Conservation (phyloP, 257 asterid genomes). For the Solanum gandarillasii region DNA sequence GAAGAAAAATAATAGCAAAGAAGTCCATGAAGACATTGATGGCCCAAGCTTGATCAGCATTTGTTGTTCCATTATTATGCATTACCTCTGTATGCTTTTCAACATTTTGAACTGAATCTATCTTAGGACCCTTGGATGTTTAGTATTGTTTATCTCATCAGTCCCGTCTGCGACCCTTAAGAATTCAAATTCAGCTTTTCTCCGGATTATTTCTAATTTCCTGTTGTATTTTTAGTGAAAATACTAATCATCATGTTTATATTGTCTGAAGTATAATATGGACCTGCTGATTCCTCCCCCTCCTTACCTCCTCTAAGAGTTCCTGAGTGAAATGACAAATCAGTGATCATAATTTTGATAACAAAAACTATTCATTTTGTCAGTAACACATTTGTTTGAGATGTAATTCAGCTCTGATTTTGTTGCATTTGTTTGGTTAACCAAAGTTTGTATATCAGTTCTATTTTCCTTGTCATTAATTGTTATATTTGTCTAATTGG, state of each 20-base stretch:
- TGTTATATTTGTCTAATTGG: not conserved
- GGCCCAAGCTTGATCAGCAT: not conserved
- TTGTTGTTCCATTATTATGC: not conserved
- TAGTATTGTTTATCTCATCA: not conserved
- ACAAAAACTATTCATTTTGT: not conserved
- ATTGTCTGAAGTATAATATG: not conserved
- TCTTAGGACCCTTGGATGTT: not conserved
- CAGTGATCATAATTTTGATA: not conserved
- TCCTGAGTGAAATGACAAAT: not conserved
- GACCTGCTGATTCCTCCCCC: not conserved
- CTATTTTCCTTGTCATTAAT: not conserved
- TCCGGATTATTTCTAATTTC: not conserved
- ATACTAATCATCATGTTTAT: not conserved
- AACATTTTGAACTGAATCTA: not conserved
- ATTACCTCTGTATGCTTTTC: not conserved
- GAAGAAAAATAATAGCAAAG: not conserved
- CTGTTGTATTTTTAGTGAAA: not conserved
- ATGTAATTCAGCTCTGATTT: not conserved
- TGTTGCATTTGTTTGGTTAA: not conserved
- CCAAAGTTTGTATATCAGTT: not conserved
- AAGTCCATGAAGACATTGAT: not conserved
- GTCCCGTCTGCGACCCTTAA: not conserved
- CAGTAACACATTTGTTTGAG: not conserved
- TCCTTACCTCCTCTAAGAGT: not conserved
- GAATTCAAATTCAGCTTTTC: not conserved